phyloP scores from a whole-genome alignment of 345 rosid species.

The Noccaea caerulescens region DNA sequence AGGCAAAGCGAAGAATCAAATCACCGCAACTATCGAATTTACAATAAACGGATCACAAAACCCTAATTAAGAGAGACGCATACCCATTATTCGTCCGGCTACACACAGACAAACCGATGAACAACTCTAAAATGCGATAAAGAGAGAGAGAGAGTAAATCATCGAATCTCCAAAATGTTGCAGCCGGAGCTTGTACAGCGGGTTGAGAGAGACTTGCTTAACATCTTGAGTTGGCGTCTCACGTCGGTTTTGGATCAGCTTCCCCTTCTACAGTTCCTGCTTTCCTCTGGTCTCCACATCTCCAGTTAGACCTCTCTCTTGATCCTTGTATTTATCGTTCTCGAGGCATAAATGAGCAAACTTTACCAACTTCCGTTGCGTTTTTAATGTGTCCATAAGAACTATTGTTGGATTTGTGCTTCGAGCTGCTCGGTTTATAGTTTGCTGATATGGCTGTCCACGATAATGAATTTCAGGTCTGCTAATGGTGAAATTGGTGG shows the following conservation, averaged over 20 bases:
- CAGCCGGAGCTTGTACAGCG: slow-evolving; percentile 98
- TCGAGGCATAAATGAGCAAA: not conserved
- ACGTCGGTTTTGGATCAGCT: slow-evolving; percentile 37
- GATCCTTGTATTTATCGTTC: not conserved
- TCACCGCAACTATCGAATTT: too few relatives aligned
- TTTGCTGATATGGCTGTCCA: not conserved
- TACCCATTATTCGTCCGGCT: too few relatives aligned
- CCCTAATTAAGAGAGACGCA: too few relatives aligned
- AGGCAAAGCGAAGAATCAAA: too few relatives aligned
- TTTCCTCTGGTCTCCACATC: slow-evolving; percentile 73
- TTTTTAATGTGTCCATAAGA: slow-evolving; percentile 2
- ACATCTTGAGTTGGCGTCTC: slow-evolving; percentile 78
- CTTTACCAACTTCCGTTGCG: not conserved
- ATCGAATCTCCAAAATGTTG: too few relatives aligned
- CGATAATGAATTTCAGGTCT: slow-evolving; percentile 26
- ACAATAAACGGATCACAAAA: too few relatives aligned
- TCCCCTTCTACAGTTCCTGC: slow-evolving; percentile 58
- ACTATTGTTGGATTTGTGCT: not conserved
- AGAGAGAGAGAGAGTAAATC: slow-evolving; percentile 68
- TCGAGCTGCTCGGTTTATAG: not conserved
- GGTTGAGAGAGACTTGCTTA: slow-evolving; percentile 83
- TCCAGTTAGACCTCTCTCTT: slow-evolving; percentile 26
- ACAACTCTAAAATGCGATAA: too few relatives aligned
- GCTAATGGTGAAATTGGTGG: too few relatives aligned
- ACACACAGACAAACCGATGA: too few relatives aligned